Evolutionary conservation across 2,329 filamentous ascomycete genomes (phyloP).

Genomic region (Ustilaginoidea virens): DNA sequence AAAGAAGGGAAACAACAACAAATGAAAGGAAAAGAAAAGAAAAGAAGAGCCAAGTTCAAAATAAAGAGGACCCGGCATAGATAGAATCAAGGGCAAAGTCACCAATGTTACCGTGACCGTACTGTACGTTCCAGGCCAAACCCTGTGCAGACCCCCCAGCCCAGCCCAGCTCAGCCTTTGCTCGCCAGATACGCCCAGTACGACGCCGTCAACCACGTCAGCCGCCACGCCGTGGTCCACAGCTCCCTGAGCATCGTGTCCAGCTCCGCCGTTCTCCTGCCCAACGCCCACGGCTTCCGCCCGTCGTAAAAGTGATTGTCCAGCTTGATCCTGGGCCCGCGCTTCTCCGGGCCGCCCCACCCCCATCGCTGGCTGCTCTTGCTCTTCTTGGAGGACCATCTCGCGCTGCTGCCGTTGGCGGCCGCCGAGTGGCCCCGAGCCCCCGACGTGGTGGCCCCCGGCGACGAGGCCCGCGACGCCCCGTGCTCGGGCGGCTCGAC

Average conservation of each 20-base stretch:
- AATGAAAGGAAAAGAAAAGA: no score
- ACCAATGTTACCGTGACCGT: no score
- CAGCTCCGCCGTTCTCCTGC: slow-evolving; percentile 17
- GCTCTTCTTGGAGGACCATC: slow-evolving; percentile 12
- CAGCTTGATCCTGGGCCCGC: slow-evolving; percentile 38
- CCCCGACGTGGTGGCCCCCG: slow-evolving; percentile 6
- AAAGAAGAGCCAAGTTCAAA: no score
- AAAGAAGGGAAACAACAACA: no score
- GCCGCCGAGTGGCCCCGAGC: slow-evolving; percentile 8
- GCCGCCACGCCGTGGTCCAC: slow-evolving; percentile 42
- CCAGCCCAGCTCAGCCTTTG: slow-evolving; percentile 30
- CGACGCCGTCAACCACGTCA: slow-evolving; percentile 44
- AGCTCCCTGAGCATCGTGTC: slow-evolving; percentile 43
- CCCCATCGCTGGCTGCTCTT: slow-evolving; percentile 21
- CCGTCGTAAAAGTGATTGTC: slow-evolving; percentile 24
- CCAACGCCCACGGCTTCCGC: slow-evolving; percentile 17
- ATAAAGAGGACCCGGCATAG: no score
- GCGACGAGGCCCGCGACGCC: not conserved
- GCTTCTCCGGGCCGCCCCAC: slow-evolving; percentile 24
- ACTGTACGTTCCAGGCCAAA: no score
- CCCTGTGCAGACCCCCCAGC: no score
- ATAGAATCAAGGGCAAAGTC: no score
- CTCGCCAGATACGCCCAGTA: slow-evolving; percentile 55
- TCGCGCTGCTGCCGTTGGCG: slow-evolving; percentile 9
- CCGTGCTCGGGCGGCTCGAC: slow-evolving; percentile 23